Evolutionary conservation across 2,329 filamentous ascomycete genomes (phyloP).

Genomic region (Cercospora sp.): DNA sequence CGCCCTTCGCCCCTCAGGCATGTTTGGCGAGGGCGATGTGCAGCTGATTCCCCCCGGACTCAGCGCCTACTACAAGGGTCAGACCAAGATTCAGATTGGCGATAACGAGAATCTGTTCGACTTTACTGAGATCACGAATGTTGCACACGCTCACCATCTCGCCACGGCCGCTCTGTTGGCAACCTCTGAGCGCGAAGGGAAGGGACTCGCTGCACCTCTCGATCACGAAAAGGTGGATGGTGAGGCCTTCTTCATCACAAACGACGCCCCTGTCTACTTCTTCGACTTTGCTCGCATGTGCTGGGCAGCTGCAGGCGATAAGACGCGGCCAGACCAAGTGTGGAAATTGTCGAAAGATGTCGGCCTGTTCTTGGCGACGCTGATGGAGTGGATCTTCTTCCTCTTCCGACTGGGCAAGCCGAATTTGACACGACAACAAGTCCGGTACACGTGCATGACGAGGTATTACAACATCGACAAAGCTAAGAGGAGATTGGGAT

Average conservation of each 20-base stretch:
- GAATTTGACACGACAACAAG: constrained; percentile 49
- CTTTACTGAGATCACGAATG: constrained; percentile 56
- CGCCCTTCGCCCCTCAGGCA: constrained; percentile 53
- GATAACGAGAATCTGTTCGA: constrained; percentile 56
- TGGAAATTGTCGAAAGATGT: constrained; percentile 48
- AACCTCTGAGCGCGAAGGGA: constrained; percentile 41
- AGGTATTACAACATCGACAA: constrained; percentile 77
- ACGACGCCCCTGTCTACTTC: constrained; percentile 53
- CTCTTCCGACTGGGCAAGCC: constrained; percentile 46
- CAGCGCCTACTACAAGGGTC: constrained; percentile 48
- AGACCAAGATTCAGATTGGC: constrained; percentile 55
- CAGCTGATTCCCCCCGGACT: constrained; percentile 50
- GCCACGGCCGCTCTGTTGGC: constrained; percentile 52
- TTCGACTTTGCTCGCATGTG: constrained; percentile 53
- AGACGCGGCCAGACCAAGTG: constrained; percentile 41
- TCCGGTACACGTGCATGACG: constrained; percentile 71
- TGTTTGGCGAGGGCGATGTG: constrained; percentile 55
- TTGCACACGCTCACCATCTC: constrained; percentile 55
- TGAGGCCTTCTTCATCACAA: constrained; percentile 55
- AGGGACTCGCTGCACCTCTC: constrained; percentile 42
- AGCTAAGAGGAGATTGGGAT: constrained; percentile 69
- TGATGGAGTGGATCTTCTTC: constrained; percentile 51
- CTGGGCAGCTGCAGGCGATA: constrained; percentile 49
- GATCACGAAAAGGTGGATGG: constrained; percentile 53
- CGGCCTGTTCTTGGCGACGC: constrained; percentile 45